Base-by-base conservation (phyloP, 495 filamentous ascomycete species). In the Aspergillus heteromorphus region DNA sequence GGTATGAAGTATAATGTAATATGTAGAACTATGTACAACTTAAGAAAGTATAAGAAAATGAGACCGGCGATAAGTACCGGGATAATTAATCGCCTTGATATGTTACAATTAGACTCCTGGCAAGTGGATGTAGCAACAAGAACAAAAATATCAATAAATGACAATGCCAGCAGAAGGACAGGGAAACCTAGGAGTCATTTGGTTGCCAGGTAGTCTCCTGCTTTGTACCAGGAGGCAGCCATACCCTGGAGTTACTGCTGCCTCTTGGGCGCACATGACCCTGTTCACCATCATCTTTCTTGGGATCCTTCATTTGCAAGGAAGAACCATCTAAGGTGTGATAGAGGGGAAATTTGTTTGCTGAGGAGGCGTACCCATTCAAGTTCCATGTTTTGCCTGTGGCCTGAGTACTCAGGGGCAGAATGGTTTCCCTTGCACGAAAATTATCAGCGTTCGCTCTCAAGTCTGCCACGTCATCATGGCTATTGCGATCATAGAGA, bases 401-500 rank as follows among this genome's bases (percentile, higher is more conserved):
- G 2, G 47, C 69, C 60, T 66, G 71, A 14, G 67, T 67, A 53
- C 73, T 85, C 40, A 91, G 67, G 5, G 92, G 93, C 18, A 97
- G 75, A 11, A 97, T 70, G 7, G 83, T 70, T n/a, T 81, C 77
- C 20, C 75, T 79, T 0, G 76, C 76, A 43, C 83, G 84, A 41
- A 78, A 72, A 43, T 83, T 78, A 51, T 82, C 76, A 6, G 76
- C 60, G 45, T 82, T 80, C 6, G 83, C 81, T 49, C 74, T 72
- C 51, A 86, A 84, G 60, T 97, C 91, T 30, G 88, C 89, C 64
- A 89, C 87, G 59, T 87, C 86, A 50, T 86, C 87, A 64, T 92
- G 87, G 58, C 80, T 87, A 30, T 91, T 96, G 42, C 95, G 85
- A 69, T 99, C 95, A 65, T 99, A 99, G 31, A 99, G 81, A 63